Percentiles rank a stretch among this genome's conserved stretches.
These are phyloP conservation scores for Fusarium sp. DNA, from an alignment of 2,329 filamentous ascomycete genomes.

Conservation along the genomic window DNA sequence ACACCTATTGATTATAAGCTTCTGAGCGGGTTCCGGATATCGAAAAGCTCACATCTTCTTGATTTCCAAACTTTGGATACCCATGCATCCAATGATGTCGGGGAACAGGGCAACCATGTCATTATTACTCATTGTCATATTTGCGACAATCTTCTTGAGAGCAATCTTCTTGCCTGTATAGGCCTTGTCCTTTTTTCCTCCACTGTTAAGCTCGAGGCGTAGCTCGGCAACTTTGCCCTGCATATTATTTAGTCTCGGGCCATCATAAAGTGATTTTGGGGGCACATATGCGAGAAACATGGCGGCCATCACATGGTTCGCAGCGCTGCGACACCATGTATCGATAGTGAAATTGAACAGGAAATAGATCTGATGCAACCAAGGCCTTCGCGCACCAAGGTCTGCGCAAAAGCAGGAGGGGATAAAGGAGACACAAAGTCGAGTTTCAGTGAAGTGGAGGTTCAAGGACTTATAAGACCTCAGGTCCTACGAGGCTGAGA, in stretches of 20 bases:
- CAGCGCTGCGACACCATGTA: conserved; percentile 2
- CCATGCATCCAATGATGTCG: conserved; percentile 95
- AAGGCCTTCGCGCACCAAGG: not conserved
- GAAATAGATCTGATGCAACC: not conserved
- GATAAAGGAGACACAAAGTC: not conserved
- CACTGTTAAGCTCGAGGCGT: conserved; percentile 90
- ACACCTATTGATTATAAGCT: conserved; percentile 70
- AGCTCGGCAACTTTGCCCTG: conserved; percentile 99
- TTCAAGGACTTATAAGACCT: conserved; percentile 9
- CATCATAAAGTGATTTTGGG: conserved; percentile 50
- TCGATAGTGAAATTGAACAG: conserved; percentile 16
- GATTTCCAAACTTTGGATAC: conserved; percentile 92
- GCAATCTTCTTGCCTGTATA: conserved; percentile 95
- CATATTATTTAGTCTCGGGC: conserved; percentile 63
- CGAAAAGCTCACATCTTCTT: conserved; percentile 85
- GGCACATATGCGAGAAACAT: conserved; percentile 66
- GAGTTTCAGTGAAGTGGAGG: conserved; percentile 8
- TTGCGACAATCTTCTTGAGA: conserved; percentile 98
- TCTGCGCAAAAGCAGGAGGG: not conserved
- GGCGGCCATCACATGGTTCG: conserved; percentile 37
- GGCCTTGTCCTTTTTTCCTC: conserved; percentile 98
- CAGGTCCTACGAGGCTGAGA: conserved; percentile 30
- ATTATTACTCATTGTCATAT: conserved; percentile 99
- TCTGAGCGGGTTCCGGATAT: not conserved
- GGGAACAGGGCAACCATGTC: conserved; percentile 98